A percentile compares a stretch with the other conserved stretches of the same genome.
Conservation (phyloP, 148 eudicot genomes). For the Camellia japonica region DNA sequence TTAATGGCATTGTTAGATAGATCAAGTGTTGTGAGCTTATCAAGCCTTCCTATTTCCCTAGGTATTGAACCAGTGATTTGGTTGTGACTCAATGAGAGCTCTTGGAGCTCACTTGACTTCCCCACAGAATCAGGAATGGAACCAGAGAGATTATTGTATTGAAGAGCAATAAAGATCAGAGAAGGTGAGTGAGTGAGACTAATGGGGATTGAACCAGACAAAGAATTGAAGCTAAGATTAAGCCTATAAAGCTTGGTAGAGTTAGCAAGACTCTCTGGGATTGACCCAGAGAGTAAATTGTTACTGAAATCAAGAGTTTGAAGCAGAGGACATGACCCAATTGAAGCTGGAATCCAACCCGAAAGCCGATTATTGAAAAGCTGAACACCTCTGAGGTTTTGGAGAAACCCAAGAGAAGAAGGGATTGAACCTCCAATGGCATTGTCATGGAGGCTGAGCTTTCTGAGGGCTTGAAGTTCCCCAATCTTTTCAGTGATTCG, state of each 20-base stretch:
- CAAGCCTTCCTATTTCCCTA: slow-evolving; percentile 41
- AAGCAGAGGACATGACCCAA: slow-evolving; percentile 54
- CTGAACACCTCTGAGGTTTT: slow-evolving; percentile 77
- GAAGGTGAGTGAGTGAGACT: slow-evolving; percentile 42
- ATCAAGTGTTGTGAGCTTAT: slow-evolving; percentile 48
- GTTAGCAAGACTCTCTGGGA: slow-evolving; percentile 55
- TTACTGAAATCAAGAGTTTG: slow-evolving; percentile 71
- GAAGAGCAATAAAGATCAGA: slow-evolving; percentile 52
- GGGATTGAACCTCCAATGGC: slow-evolving; percentile 62
- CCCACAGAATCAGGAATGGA: slow-evolving; percentile 32
- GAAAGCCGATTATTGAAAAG: slow-evolving; percentile 61
- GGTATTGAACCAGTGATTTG: slow-evolving; percentile 37
- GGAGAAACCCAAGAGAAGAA: slow-evolving; percentile 53
- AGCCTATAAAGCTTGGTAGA: slow-evolving; percentile 63
- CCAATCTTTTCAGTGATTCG: slow-evolving; percentile 54
- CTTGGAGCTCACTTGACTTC: slow-evolving; percentile 22
- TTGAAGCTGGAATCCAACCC: slow-evolving; percentile 69
- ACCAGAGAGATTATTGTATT: slow-evolving; percentile 47
- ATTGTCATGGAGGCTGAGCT: slow-evolving; percentile 87
- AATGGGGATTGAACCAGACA: slow-evolving; percentile 55
- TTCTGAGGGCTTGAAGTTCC: slow-evolving; percentile 69
- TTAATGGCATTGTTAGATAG: slow-evolving; percentile 53
- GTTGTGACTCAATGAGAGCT: slow-evolving; percentile 37
- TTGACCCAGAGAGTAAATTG: slow-evolving; percentile 52
- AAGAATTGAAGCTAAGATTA: slow-evolving; percentile 64